Conservation (phyloP, 176 grass and related monocot genomes). For the Canna indica region DNA sequence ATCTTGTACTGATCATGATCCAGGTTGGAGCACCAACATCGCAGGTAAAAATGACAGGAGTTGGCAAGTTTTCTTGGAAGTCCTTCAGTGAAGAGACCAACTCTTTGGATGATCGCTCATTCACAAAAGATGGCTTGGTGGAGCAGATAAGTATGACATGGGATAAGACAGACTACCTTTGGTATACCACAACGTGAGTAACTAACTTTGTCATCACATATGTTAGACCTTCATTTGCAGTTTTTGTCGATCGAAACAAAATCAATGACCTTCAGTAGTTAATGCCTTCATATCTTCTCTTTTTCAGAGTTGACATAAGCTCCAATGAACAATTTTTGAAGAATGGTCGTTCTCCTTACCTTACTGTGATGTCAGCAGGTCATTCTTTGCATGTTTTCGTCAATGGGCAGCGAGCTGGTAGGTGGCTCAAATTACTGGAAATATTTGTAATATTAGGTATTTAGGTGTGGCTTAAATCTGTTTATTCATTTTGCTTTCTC, state of each 20-base stretch:
- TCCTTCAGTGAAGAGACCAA: conserved; percentile 71
- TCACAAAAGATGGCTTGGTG: conserved; percentile 64
- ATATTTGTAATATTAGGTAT: neutral
- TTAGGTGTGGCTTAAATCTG: neutral
- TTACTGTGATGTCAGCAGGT: conserved; percentile 60
- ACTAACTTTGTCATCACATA: neutral
- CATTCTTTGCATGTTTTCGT: conserved; percentile 84
- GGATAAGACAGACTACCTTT: conserved; percentile 89
- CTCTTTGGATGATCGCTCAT: conserved; percentile 37
- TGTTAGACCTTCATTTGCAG: neutral
- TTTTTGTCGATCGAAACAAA: neutral
- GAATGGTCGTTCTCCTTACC: conserved; percentile 51
- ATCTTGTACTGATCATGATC: neutral
- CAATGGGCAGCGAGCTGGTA: conserved; percentile 45
- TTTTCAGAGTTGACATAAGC: conserved; percentile 56
- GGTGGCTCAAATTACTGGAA: neutral
- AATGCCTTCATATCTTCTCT: neutral
- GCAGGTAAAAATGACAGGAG: conserved; percentile 44
- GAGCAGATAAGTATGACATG: conserved; percentile 87
- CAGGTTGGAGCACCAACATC: conserved; percentile 51
- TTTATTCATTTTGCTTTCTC: neutral
- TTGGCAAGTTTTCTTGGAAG: conserved; percentile 54
- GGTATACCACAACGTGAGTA: conserved; percentile 93
- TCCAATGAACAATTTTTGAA: conserved; percentile 60
- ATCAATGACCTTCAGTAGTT: neutral